phyloP scores from a whole-genome alignment of 441 rosid species.

The Adansonia madagascariensis region DNA sequence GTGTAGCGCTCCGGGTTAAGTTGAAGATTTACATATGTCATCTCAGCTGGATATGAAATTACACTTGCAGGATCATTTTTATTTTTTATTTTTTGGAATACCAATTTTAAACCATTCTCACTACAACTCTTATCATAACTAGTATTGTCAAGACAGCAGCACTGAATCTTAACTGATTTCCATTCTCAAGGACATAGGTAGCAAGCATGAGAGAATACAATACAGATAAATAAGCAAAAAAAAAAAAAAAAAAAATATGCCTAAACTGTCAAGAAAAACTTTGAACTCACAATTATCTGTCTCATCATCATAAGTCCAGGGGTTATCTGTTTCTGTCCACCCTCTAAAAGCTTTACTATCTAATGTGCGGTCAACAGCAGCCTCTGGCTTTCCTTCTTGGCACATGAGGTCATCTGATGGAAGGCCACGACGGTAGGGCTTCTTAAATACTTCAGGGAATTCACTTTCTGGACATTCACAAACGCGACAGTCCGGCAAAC shows the following conservation, averaged over 20 bases:
- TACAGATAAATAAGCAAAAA: neutral
- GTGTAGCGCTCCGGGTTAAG: conserved; percentile 90
- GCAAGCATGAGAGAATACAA: conserved; percentile 7
- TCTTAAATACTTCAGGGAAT: conserved; percentile 69
- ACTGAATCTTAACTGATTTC: conserved; percentile 11
- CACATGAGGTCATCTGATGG: conserved; percentile 65
- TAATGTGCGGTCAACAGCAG: conserved; percentile 82
- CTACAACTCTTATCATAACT: neutral
- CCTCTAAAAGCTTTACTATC: conserved; percentile 74
- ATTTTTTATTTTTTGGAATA: neutral
- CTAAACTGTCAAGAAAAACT: neutral
- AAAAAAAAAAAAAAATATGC: neutral
- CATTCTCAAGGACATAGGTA: neutral
- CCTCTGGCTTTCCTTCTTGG: conserved; percentile 93
- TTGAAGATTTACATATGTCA: conserved; percentile 94
- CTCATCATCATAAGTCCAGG: conserved; percentile 96
- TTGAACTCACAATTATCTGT: conserved; percentile 69
- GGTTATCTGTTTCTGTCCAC: conserved; percentile 87
- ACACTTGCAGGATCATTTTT: conserved; percentile 6
- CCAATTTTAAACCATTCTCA: conserved; percentile 8
- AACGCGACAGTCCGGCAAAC: conserved; percentile 85
- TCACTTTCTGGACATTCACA: conserved; percentile 94
- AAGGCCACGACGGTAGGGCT: conserved; percentile 52
- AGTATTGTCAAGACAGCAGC: neutral
- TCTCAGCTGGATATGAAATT: conserved; percentile 60